phyloP scores from a whole-genome alignment of 2,329 filamentous ascomycete species.

The Apiospora marii region DNA sequence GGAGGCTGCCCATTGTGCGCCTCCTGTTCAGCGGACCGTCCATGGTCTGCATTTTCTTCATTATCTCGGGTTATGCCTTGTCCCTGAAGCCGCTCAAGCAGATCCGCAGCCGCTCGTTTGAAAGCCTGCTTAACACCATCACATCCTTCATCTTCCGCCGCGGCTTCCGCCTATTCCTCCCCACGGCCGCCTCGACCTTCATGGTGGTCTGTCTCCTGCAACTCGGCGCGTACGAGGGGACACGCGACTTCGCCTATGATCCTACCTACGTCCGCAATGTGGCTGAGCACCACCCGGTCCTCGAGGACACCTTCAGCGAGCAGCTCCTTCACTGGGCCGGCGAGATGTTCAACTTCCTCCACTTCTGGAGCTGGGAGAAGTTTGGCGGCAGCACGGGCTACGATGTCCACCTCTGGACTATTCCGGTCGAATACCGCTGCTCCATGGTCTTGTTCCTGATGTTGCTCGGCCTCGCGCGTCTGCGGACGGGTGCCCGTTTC shows the following conservation, averaged over 20 bases:
- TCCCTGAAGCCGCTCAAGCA: slow-evolving; percentile 61
- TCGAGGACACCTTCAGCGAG: slow-evolving; percentile 45
- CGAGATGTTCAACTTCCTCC: slow-evolving; percentile 58
- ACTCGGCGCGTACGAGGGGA: slow-evolving; percentile 57
- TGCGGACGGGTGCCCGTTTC: slow-evolving; percentile 53
- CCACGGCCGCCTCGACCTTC: slow-evolving; percentile 58
- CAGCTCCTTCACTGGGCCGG: slow-evolving; percentile 56
- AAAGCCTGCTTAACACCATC: slow-evolving; percentile 54
- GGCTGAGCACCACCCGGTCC: slow-evolving; percentile 55
- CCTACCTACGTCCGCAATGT: slow-evolving; percentile 55
- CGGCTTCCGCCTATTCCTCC: slow-evolving; percentile 59
- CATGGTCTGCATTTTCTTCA: slow-evolving; percentile 68
- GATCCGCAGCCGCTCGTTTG: slow-evolving; percentile 45
- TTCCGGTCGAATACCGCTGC: slow-evolving; percentile 66
- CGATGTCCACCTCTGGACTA: slow-evolving; percentile 69
- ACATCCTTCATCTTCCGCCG: slow-evolving; percentile 61
- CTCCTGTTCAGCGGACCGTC: slow-evolving; percentile 63
- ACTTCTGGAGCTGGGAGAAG: slow-evolving; percentile 59
- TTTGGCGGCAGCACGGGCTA: slow-evolving; percentile 59
- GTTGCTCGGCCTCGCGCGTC: slow-evolving; percentile 57
- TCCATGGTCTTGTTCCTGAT: slow-evolving; percentile 65
- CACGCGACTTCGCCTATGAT: slow-evolving; percentile 54
- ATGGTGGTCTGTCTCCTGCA: slow-evolving; percentile 54
- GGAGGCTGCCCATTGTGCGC: slow-evolving; percentile 62
- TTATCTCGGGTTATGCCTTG: slow-evolving; percentile 68